Conservation (phyloP, 2,329 filamentous ascomycete species). For the Neocatenulostroma microsporum region DNA sequence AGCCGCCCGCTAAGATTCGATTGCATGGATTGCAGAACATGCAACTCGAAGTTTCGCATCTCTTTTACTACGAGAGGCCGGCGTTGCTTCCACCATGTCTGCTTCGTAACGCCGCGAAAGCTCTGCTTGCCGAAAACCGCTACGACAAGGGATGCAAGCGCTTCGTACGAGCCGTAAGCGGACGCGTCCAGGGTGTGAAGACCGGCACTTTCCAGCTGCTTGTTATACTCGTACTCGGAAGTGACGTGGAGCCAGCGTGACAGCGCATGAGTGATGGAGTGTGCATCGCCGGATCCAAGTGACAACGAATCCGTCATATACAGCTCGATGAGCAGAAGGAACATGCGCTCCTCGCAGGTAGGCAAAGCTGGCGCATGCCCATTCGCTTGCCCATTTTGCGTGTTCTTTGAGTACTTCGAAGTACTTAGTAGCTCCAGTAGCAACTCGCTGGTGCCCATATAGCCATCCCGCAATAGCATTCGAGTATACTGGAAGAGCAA, state of each 20-base stretch:
- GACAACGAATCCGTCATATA: conserved; percentile 18
- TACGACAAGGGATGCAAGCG: conserved; percentile 24
- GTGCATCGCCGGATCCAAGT: conserved; percentile 10
- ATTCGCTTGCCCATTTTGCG: conserved; percentile 1
- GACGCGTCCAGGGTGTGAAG: conserved; percentile 20
- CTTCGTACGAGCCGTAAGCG: conserved; percentile 24
- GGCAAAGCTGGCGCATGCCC: conserved; percentile 13
- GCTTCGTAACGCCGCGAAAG: conserved; percentile 19
- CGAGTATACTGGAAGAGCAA: conserved; percentile 23
- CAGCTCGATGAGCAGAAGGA: conserved; percentile 22
- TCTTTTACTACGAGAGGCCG: conserved; percentile 21
- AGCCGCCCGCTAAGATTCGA: conserved; percentile 25
- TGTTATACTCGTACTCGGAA: conserved; percentile 22
- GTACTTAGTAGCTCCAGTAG: conserved; percentile 23
- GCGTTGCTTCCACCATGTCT: conserved; percentile 24
- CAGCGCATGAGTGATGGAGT: conserved; percentile 12
- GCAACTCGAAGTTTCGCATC: conserved; percentile 26
- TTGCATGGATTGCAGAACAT: conserved; percentile 28
- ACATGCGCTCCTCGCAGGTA: conserved; percentile 26
- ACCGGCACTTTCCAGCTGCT: conserved; percentile 22
- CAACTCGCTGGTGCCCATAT: conserved; percentile 22
- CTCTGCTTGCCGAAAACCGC: conserved; percentile 22
- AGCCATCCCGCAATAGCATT: conserved; percentile 16
- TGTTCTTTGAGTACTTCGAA: conserved; percentile 14
- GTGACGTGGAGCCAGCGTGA: conserved; percentile 24